These are phyloP conservation scores for Suillus americanus DNA, from an alignment of 768 basidiomycete genomes.

Conservation along the genomic window DNA sequence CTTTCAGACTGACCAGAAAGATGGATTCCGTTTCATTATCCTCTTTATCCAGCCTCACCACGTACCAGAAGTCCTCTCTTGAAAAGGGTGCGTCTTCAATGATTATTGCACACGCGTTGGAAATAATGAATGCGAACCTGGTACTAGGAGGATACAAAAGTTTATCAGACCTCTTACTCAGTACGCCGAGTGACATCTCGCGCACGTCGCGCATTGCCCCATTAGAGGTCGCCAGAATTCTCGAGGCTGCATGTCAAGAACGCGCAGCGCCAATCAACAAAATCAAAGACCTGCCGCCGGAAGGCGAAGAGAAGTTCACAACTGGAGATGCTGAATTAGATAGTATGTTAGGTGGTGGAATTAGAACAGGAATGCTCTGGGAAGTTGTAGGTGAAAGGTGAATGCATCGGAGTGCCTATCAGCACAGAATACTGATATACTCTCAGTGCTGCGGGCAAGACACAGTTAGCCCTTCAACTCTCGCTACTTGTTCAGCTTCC, in stretches of 20 bases:
- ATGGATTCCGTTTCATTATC: slow-evolving; percentile 11
- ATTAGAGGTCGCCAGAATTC: slow-evolving; percentile 47
- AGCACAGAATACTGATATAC: slow-evolving; percentile 8
- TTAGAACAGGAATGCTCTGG: slow-evolving; percentile 79
- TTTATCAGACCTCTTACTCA: slow-evolving; percentile 50
- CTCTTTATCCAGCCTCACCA: slow-evolving; percentile 25
- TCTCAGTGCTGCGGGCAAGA: slow-evolving; percentile 89
- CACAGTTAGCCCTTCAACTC: slow-evolving; percentile 85
- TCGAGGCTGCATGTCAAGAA: slow-evolving; percentile 49
- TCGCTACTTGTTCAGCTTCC: slow-evolving; percentile 79
- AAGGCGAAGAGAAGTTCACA: slow-evolving; percentile 51
- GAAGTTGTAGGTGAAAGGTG: slow-evolving; percentile 91
- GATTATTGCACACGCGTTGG: not conserved
- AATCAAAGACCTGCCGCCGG: slow-evolving; percentile 41
- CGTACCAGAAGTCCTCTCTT: slow-evolving; percentile 33
- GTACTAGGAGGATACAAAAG: slow-evolving; percentile 52
- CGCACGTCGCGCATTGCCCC: slow-evolving; percentile 53
- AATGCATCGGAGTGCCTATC: slow-evolving; percentile 14
- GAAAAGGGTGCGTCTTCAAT: slow-evolving; percentile 33
- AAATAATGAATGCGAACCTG: not conserved
- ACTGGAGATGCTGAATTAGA: slow-evolving; percentile 78
- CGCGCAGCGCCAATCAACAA: slow-evolving; percentile 37
- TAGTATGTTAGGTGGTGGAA: slow-evolving; percentile 70
- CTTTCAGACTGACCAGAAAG: not conserved
- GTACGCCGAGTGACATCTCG: slow-evolving; percentile 49